A percentile compares a stretch with the other conserved stretches of the same genome.
Evolutionary conservation across 2,329 filamentous ascomycete genomes (phyloP).

Genomic region (Akanthomyces dipterigenus): DNA sequence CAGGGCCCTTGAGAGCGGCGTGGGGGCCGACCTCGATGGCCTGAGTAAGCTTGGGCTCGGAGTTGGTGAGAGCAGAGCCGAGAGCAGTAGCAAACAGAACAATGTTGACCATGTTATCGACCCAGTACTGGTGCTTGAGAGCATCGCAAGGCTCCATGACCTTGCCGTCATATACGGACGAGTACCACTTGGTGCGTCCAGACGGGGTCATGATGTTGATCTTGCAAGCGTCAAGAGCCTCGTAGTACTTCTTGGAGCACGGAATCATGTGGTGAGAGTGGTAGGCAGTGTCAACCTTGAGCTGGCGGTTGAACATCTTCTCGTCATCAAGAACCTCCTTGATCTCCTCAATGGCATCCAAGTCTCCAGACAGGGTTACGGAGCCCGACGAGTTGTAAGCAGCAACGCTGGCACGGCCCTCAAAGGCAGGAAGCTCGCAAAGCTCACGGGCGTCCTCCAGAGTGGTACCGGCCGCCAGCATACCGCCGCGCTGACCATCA

Average conservation of each 20-base stretch:
- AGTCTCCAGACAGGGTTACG: constrained; percentile 18
- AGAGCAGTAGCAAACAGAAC: constrained; percentile 29
- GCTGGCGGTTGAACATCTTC: constrained; percentile 14
- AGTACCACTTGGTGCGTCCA: constrained; percentile 14
- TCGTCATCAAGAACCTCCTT: constrained; percentile 15
- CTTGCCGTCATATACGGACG: constrained; percentile 15
- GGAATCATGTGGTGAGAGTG: constrained; percentile 13
- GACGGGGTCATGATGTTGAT: constrained; percentile 9
- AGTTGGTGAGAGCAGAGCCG: constrained; percentile 12
- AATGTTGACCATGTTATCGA: constrained; percentile 27
- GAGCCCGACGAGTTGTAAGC: constrained; percentile 20
- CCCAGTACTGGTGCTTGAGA: constrained; percentile 26
- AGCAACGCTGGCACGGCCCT: constrained; percentile 18
- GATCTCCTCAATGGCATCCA: constrained; percentile 14
- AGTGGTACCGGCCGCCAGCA: constrained; percentile 18
- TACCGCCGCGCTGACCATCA: constrained; percentile 14
- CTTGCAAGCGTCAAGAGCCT: constrained; percentile 11
- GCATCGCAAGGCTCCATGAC: constrained; percentile 12
- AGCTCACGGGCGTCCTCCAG: constrained; percentile 15
- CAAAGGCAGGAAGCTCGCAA: constrained; percentile 14
- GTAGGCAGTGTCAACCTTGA: constrained; percentile 19
- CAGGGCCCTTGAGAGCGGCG: constrained; percentile 38
- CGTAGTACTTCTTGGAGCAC: constrained; percentile 11
- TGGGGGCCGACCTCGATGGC: constrained; percentile 44
- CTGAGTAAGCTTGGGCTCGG: constrained; percentile 14